These are phyloP conservation scores for Talaromyces funiculosus DNA, from an alignment of 2,329 filamentous ascomycete genomes.

Conservation along the genomic window DNA sequence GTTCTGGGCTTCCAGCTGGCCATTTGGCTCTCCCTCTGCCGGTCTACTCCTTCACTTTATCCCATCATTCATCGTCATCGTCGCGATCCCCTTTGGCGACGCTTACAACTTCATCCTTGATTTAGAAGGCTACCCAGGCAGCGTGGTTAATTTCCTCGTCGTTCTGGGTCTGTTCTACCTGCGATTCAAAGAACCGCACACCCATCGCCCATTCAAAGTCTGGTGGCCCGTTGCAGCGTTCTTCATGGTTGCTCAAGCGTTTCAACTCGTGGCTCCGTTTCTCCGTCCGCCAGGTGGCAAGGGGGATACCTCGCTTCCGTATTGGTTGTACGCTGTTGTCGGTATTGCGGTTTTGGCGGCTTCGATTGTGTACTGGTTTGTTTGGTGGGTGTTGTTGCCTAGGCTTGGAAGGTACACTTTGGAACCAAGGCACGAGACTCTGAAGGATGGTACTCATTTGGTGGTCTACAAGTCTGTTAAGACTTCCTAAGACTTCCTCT, in stretches of 20 bases:
- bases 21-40: slow-evolving; percentile 54
- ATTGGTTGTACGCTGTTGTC: slow-evolving; percentile 46
- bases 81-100: slow-evolving; percentile 57
- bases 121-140: slow-evolving; percentile 20
- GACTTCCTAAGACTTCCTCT: background rate
- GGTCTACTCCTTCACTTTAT: slow-evolving; percentile 55
- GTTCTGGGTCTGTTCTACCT: slow-evolving; percentile 50
- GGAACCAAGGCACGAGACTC: slow-evolving; percentile 15
- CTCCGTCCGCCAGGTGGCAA: slow-evolving; percentile 41
- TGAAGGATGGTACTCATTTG: slow-evolving; percentile 20
- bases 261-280: slow-evolving; percentile 56
- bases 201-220: slow-evolving; percentile 11
- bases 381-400: slow-evolving; percentile 19
- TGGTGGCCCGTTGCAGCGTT: slow-evolving; percentile 26
- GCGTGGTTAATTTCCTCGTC: slow-evolving; percentile 28
- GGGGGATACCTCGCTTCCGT: slow-evolving; percentile 45
- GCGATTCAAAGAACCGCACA: slow-evolving; percentile 17
- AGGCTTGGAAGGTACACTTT: slow-evolving; percentile 16
- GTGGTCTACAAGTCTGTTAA: slow-evolving; percentile 18
- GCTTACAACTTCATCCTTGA: slow-evolving; percentile 54
- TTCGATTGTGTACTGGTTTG: slow-evolving; percentile 47
- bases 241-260: slow-evolving; percentile 58
- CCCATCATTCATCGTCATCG: slow-evolving; percentile 56
- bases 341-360: slow-evolving; percentile 42
- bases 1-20: slow-evolving; percentile 61